phyloP scores from a whole-genome alignment of 2,329 filamentous ascomycete species.

The Penicillium sp. region DNA sequence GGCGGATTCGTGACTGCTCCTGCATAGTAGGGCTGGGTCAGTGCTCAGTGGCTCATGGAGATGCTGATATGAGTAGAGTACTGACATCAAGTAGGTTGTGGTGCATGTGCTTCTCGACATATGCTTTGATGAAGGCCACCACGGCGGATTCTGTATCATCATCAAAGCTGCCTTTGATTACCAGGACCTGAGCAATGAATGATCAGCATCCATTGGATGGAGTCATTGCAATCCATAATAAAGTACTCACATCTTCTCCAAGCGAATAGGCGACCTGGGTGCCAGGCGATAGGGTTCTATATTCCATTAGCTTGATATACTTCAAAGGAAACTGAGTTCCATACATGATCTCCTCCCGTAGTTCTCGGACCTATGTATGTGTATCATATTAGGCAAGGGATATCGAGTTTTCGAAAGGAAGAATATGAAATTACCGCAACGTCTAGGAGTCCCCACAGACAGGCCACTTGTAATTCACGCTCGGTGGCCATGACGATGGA shows the following conservation, averaged over 20 bases:
- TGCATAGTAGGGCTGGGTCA: not conserved
- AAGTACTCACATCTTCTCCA: not conserved
- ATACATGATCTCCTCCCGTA: not conserved
- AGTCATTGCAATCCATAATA: not conserved
- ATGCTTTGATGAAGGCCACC: not conserved
- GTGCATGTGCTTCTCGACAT: not conserved
- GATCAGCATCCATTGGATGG: not conserved
- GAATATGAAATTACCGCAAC: not conserved
- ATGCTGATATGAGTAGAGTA: not conserved
- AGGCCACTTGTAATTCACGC: not conserved
- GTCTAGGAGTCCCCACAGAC: not conserved
- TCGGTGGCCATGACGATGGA: not conserved
- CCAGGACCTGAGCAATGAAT: not conserved
- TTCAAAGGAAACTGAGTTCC: not conserved
- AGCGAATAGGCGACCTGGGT: not conserved
- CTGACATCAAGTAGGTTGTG: not conserved
- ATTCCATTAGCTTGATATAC: not conserved
- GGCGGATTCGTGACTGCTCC: not conserved
- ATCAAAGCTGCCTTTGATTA: conserved; percentile 1
- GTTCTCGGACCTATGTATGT: not conserved
- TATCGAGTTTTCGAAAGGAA: not conserved
- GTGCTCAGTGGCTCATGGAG: not conserved
- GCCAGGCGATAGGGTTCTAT: not conserved
- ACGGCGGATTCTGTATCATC: not conserved
- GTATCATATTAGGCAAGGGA: not conserved